Base-by-base conservation (phyloP, 148 eudicot species). In the Nepenthes gracilis region DNA sequence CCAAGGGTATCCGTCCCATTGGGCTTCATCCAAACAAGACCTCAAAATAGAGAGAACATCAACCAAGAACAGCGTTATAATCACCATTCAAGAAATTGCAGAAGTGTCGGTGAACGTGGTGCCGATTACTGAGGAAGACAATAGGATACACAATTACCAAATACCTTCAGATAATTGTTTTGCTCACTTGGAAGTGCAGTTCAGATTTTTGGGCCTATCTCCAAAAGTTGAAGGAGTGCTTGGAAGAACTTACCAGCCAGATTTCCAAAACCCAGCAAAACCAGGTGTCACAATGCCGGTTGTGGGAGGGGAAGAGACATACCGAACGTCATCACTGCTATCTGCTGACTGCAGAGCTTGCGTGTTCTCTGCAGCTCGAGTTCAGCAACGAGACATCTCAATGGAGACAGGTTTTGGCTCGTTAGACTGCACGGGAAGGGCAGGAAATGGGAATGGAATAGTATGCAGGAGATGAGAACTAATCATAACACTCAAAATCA, bases 261-360 rank as follows among this genome's bases (percentile, higher is more conserved):
- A 81, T 70, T 88, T 81, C 48, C 51, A 64, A 57, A 88, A 76
- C 63, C 85, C 83, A 0, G 96, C 84, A 0, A 83, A 81, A 63
- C 75, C 74, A 6, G 95, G 96, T 3, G 85, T 79, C 2, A 87
- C 83, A 2, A 83, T 85, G 89, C 80, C 87, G 1, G 79, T 83
- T 3, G 78, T 85, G 6, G 96, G 93, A 6, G 89, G 87, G n/a
- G 87, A 85, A 61, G 78, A 83, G 54, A 74, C 67, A 60, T 88
- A 83, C 57, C 74, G 66, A 62, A 83, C 87, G 0, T 66, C 74
- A 0, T 62, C 85, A 0, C 80, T 89, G 38, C 33, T 81, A 2
- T 70, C 83, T 13, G 64, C 83, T 36, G 83, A 81, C 62, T 83
- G 89, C 37, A 72, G 43, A 35, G 58, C 76, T 62, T 83, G 85